Percentiles rank a stretch among this genome's conserved stretches.
Conservation (phyloP, 2,329 filamentous ascomycete species). For the Davidsoniella eucalypti region DNA sequence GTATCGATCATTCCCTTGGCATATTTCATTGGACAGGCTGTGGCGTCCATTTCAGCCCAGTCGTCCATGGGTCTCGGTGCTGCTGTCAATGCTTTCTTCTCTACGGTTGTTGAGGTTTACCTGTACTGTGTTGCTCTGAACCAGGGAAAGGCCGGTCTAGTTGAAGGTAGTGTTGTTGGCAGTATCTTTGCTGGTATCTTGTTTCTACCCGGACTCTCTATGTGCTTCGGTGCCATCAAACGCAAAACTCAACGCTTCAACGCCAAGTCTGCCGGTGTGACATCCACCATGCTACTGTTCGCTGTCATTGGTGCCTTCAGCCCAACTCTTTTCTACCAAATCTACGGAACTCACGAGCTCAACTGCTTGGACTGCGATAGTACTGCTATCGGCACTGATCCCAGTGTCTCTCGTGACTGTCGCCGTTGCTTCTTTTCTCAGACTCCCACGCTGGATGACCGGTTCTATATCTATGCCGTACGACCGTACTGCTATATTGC, state of each 20-base stretch:
- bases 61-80: conserved; percentile 97
- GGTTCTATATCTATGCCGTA: conserved; percentile 81
- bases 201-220: conserved; percentile 84
- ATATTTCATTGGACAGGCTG: conserved; percentile 96
- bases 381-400: conserved; percentile 21
- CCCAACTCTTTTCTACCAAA: conserved; percentile 94
- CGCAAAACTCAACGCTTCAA: conserved; percentile 98
- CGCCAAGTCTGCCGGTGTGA: conserved; percentile 86
- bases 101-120: conserved; percentile 92
- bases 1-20: conserved; percentile 90
- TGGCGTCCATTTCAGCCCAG: conserved; percentile 94
- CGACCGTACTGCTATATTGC: conserved; percentile 87
- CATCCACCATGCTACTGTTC: conserved; percentile 94
- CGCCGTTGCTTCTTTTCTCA: conserved; percentile 91
- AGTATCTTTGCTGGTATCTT: conserved; percentile 96
- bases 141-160: conserved; percentile 80
- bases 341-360: conserved; percentile 93
- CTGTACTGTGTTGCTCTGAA: conserved; percentile 88
- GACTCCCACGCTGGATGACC: conserved; percentile 63
- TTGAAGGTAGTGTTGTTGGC: conserved; percentile 92
- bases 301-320: conserved; percentile 90
- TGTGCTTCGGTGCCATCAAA: conserved; percentile 97
- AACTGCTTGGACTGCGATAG: conserved; percentile 57
- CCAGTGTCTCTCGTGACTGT: conserved; percentile 48
- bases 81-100: conserved; percentile 96